Evolutionary conservation across 2,329 filamentous ascomycete genomes (phyloP), one percentile per base, ranked within the genome.

Genomic region (Tolypocladium guangdongense): DNA sequence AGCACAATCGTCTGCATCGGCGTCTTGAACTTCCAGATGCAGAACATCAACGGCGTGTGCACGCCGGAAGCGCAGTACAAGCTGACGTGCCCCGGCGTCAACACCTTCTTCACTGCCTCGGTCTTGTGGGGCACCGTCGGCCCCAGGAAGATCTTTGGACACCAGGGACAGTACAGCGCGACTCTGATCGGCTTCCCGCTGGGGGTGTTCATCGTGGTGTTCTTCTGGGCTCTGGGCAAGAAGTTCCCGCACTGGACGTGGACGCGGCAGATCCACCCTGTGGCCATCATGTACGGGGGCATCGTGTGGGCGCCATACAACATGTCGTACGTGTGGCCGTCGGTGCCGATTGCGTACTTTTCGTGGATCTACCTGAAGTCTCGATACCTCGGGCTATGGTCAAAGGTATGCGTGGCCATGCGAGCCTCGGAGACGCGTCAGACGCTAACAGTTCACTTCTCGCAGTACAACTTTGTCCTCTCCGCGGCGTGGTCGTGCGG

Each of bases 81-180:
- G 52, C 71, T 79, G 59, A 75, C 72, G 4, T 81, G 78, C 60
- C 76, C 76, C 14, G 72, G 72, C 16, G 72, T 77, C 59, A 78
- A 77, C 62, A 78, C 75, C 4, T 80, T 80, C 63, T 82, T 80
- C 64, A 81, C 77, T 0, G 76, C 78, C 1, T 74, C 77, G 0
- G 72, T 81, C 0, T 67, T 81, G 4, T 81, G 78, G 77, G 78
- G 77, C 27, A 77, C 75, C 1, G 73, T 81, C 38, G 77, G 78
- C 0, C 76, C 77, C 0, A 66, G 66, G 55, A 75, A 74, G 62
- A 71, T 80, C 33, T 81, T 77, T 56, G 76, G 77, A 3, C 64
- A 66, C 22, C 63, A 71, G 11, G 74, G 75, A 8, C 70, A 73
- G 53, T 81, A 81, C 63, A 73, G 69, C 3, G 65, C 71, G 49